Percentiles rank a stretch among this genome's conserved stretches.
These are phyloP conservation scores for Pleurotus djamor DNA, from an alignment of 768 basidiomycete species.

Conservation along the genomic window DNA sequence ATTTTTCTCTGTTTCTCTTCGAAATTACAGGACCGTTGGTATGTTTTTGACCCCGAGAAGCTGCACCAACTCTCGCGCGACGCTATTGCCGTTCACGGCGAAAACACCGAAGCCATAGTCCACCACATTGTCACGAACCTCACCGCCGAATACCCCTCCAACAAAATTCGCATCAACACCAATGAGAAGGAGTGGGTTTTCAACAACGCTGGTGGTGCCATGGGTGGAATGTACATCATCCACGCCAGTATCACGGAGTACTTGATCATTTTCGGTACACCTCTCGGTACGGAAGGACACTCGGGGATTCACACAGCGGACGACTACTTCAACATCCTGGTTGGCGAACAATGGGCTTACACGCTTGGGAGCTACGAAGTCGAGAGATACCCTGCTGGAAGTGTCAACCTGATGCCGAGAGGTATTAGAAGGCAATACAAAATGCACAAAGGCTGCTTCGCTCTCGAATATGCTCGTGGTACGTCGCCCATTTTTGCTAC, in stretches of 20 bases:
- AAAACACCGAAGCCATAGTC: conserved; percentile 74
- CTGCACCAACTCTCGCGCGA: conserved; percentile 74
- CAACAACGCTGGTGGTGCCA: conserved; percentile 96
- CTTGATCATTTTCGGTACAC: conserved; percentile 93
- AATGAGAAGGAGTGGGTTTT: conserved; percentile 86
- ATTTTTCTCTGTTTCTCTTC: not conserved
- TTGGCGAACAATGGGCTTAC: conserved; percentile 96
- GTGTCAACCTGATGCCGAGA: conserved; percentile 79
- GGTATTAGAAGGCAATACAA: conserved; percentile 95
- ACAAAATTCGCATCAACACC: conserved; percentile 51
- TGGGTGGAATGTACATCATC: conserved; percentile 98
- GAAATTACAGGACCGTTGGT: conserved; percentile 69
- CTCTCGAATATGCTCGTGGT: conserved; percentile 95
- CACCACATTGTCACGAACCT: conserved; percentile 81
- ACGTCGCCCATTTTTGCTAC: conserved; percentile 17
- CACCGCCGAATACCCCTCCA: conserved; percentile 63
- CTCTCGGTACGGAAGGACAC: conserved; percentile 96
- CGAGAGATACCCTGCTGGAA: conserved; percentile 84
- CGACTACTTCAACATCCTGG: conserved; percentile 96
- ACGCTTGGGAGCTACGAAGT: conserved; percentile 72
- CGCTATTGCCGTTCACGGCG: conserved; percentile 65
- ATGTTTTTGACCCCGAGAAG: conserved; percentile 72
- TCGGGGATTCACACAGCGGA: conserved; percentile 93
- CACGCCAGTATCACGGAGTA: conserved; percentile 98
- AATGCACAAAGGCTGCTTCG: conserved; percentile 95